Evolutionary conservation across 1,284 basidiomycete genomes (phyloP).

Genomic region (Kwoniella shivajii): DNA sequence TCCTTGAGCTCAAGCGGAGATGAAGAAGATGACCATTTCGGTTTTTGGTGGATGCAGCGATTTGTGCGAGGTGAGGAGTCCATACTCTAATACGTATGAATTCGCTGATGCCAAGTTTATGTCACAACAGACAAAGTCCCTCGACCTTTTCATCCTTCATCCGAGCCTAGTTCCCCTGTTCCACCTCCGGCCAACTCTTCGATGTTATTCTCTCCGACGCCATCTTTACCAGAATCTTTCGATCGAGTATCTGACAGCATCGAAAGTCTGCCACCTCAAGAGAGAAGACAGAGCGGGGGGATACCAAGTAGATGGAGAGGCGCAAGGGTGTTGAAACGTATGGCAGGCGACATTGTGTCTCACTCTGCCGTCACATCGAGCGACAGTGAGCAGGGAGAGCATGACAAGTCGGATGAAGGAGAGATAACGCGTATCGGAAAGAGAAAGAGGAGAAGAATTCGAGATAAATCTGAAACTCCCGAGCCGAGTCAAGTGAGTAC

Average conservation of each 20-base stretch:
- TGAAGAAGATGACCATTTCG: constrained; percentile 4
- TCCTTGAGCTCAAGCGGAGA: not conserved
- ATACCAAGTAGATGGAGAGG: constrained; percentile 17
- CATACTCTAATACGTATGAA: not conserved
- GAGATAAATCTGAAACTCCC: not conserved
- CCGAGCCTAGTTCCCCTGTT: not conserved
- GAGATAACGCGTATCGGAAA: not conserved
- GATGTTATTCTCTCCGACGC: constrained; percentile 5
- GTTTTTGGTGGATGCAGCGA: constrained; percentile 7
- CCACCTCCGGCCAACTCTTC: constrained; percentile 10
- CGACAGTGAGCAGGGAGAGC: not conserved
- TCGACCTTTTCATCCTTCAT: constrained; percentile 3
- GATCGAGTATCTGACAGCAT: not conserved
- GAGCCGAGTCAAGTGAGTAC: constrained; percentile 10
- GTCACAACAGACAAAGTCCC: constrained; percentile 6
- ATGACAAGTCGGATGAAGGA: not conserved
- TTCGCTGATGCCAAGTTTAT: not conserved
- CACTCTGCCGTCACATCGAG: not conserved
- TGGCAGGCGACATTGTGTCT: constrained; percentile 11
- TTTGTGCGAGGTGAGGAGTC: constrained; percentile 5
- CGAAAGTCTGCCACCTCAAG: too few relatives aligned
- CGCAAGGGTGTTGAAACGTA: constrained; percentile 17
- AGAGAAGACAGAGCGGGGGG: too few relatives aligned
- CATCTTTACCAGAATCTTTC: not conserved
- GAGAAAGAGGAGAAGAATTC: not conserved